Evolutionary conservation across 2,329 filamentous ascomycete species (phyloP), one percentile per base, ranked within the genome.

Genomic region (Fusarium succisae): DNA sequence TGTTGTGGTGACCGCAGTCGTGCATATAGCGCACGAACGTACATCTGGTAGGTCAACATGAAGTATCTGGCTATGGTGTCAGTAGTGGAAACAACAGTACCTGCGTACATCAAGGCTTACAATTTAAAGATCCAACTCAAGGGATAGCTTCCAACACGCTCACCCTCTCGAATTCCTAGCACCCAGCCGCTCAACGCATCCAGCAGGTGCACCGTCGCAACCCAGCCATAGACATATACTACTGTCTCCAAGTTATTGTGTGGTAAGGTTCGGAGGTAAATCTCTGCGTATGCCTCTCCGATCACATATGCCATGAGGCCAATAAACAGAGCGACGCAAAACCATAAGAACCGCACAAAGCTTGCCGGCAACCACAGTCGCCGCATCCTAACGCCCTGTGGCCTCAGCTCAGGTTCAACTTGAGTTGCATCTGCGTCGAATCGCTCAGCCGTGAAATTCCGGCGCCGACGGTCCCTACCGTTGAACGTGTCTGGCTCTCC

Each of bases 61-160:
- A 91, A 92, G 80, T 91, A 92, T 54, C 88, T 30, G 10, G 18
- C 17, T 28, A 18, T 28, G 26, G n/a, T 26, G 66, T 79, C 50
- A 77, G 77, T 28, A 56, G 26, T 47, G 17, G 24, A 22, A 32
- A 45, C 24, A 55, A 18, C 24, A 56, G n/a, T 22, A 12, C 26
- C 17, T 22, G 8, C 17, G 38, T 15, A 13, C 26, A 22, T 55
- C 24, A 17, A 28, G 28, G 82, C 88, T 82, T 79, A 91, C 88
- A 93, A 85, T 80, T 93, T 93, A 77, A 93, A 93, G 47, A 92
- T 88, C 89, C 90, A 93, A 73, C 90, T 91, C 65, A 93, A 80
- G n/a, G 91, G 91, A 76, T 93, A 93, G 79, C 89, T 92, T 44
- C 91, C 90, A 4, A 93, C 91, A 38, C 91, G 85, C 79, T 92